Evolutionary conservation across 176 grass and related monocot genomes (phyloP), one percentile per base, ranked within the genome.

Genomic region (Tuctoria greenei): DNA sequence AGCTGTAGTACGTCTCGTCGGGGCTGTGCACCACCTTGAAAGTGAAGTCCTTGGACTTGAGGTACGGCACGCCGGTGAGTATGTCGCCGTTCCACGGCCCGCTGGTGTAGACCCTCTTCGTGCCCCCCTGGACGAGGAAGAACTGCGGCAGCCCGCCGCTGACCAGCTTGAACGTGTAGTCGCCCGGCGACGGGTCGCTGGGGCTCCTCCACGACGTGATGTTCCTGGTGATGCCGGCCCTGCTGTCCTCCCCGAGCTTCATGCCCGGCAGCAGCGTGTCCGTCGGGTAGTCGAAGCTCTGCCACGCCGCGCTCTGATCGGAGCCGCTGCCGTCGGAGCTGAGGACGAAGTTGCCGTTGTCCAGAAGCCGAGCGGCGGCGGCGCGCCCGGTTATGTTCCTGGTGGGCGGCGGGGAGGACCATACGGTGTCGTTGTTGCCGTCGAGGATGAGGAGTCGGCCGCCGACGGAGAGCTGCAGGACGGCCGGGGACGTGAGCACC

Each of bases 251-350:
- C 10, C 82, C 85, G 36, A 91, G 72, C 85, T 84, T 91, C 89
- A 91, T 88, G 0, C 69, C 85, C 6, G 85, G 66, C 5, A 91
- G 89, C 6, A 88, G 70, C 6, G 78, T 85, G 77, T 91, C 78
- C 85, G 85, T 83, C 61, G 85, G 85, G 80, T 87, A 87, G 68
- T 87, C 85, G 80, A 87, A 87, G 79, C 85, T 91, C 84, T 91
- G 89, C 89, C 89, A 91, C 24, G 79, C 64, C 43, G 55, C 69
- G 52, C 63, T 75, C 0, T 50, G 18, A 0, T 27, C n/a, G 4
- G 54, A 20, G 2, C 67, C 39, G 47, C 73, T 77, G 2, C 74
- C 74, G 2, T 78, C 79, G 24, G 68, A 59, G 52, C 68, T 82
- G 16, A 91, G 26, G 12, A 82, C 63, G 28, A 91, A 41, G 60